Conservation (phyloP, 2,329 filamentous ascomycete genomes). For the Aspergillus sp. region DNA sequence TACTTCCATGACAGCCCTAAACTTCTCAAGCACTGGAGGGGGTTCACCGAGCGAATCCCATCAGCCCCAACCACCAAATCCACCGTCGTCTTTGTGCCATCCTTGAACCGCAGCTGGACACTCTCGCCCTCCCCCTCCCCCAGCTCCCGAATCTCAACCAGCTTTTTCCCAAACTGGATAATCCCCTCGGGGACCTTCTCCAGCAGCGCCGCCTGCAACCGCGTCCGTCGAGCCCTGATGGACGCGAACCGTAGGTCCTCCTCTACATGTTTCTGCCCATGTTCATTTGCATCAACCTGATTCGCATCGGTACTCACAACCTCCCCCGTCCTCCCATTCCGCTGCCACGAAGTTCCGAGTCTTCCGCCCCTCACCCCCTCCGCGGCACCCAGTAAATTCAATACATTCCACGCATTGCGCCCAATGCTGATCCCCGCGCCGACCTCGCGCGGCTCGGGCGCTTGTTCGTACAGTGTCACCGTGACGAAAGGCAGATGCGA, state of each 20-base stretch:
- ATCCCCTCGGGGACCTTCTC: not conserved
- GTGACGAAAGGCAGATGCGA: conserved; percentile 6
- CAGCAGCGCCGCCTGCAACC: conserved; percentile 12
- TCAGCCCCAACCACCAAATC: conserved; percentile 12
- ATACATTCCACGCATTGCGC: conserved; percentile 10
- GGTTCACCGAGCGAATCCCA: conserved; percentile 7
- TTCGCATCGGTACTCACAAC: not conserved
- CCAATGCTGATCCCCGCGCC: conserved; percentile 12
- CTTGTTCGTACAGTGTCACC: conserved; percentile 5
- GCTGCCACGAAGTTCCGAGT: not conserved
- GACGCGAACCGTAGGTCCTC: not conserved
- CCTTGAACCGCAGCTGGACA: not conserved
- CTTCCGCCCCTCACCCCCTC: conserved; percentile 9
- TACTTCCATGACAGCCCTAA: too few species aligned
- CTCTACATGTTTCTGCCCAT: too few species aligned
- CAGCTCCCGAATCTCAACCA: not conserved
- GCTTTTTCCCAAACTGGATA: conserved; percentile 7
- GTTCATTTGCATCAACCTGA: too few species aligned
- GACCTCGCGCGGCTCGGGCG: conserved; percentile 6
- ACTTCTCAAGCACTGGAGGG: too few species aligned
- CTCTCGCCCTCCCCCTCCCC: not conserved
- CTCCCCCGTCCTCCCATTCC: conserved; percentile 3
- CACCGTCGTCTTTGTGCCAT: not conserved
- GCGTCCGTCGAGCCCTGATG: conserved; percentile 12
- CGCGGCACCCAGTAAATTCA: conserved; percentile 2